phyloP scores from a whole-genome alignment of 164 flowering plant genomes.

The Vitis labrusca region DNA sequence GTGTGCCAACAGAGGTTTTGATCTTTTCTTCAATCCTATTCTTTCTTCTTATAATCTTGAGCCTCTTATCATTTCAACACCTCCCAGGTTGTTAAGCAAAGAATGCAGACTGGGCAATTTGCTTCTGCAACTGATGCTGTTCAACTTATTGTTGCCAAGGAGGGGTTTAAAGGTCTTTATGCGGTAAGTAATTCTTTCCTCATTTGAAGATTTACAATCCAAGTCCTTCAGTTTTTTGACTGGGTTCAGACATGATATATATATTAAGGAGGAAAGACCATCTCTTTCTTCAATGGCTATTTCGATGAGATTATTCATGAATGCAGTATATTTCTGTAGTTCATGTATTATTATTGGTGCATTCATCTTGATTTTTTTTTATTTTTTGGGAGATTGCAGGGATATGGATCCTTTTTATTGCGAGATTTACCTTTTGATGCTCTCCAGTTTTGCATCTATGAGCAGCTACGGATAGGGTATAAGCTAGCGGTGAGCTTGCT shows the following conservation, averaged over 20 bases:
- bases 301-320: neutral
- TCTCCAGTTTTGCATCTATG: conserved; percentile 93
- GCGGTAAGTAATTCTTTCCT: conserved; percentile 51
- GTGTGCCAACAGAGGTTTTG: conserved; percentile 92
- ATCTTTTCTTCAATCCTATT: neutral
- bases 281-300: too few species aligned
- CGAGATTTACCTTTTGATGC: conserved; percentile 99
- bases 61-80: neutral
- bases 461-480: conserved; percentile 93
- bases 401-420: conserved; percentile 86
- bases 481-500: conserved; percentile 66
- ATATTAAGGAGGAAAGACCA: too few species aligned
- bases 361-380: neutral
- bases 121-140: conserved; percentile 82
- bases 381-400: conserved; percentile 38
- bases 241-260: neutral
- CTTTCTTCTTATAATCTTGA: neutral
- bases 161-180: conserved; percentile 87
- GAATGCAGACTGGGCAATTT: conserved; percentile 93
- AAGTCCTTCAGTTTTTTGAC: neutral
- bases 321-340: neutral
- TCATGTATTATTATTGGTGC: neutral
- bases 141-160: conserved; percentile 66
- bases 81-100: conserved; percentile 82
- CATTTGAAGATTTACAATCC: neutral